phyloP scores from a whole-genome alignment of 208 protist genomes.

The Angomonas desouzai region DNA sequence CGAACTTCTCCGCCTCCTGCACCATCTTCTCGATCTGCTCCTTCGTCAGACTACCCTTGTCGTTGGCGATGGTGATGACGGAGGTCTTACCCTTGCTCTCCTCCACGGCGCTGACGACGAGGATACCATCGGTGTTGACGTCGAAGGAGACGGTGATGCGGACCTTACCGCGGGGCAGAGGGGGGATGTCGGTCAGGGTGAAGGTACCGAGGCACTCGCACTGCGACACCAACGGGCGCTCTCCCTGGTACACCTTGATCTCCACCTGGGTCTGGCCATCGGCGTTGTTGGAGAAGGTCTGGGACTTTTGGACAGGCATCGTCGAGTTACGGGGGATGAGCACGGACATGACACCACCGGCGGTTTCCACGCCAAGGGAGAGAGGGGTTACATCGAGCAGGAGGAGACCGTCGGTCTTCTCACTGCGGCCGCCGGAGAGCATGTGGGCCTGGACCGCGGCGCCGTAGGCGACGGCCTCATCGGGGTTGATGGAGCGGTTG shows the following conservation, averaged over 20 bases:
- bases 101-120: slow-evolving; percentile 95
- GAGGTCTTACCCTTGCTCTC: slow-evolving; percentile 94
- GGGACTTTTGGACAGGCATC: slow-evolving; percentile 80
- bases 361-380: slow-evolving; percentile 92
- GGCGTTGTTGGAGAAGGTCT: slow-evolving; percentile 85
- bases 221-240: slow-evolving; percentile 87
- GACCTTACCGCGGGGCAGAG: slow-evolving; percentile 92
- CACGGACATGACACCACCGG: slow-evolving; percentile 95
- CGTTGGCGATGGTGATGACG: slow-evolving; percentile 98
- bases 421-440: slow-evolving; percentile 65
- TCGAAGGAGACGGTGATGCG: slow-evolving; percentile 98
- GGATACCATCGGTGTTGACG: slow-evolving; percentile 97
- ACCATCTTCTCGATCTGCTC: slow-evolving; percentile 96
- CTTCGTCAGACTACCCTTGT: slow-evolving; percentile 93
- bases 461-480: slow-evolving; percentile 92
- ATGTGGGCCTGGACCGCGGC: slow-evolving; percentile 97
- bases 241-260: slow-evolving; percentile 94
- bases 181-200: slow-evolving; percentile 93
- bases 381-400: slow-evolving; percentile 91
- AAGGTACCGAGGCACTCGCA: slow-evolving; percentile 96
- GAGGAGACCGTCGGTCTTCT: slow-evolving; percentile 73
- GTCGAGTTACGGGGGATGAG: slow-evolving; percentile 87
- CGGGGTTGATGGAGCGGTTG: slow-evolving; percentile 92
- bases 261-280: slow-evolving; percentile 90
- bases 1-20: slow-evolving; percentile 87